Evolutionary conservation across 371 early-diverging fungal genomes (phyloP), one percentile per base, ranked within the genome.

Genomic region (Mortierella sp.): DNA sequence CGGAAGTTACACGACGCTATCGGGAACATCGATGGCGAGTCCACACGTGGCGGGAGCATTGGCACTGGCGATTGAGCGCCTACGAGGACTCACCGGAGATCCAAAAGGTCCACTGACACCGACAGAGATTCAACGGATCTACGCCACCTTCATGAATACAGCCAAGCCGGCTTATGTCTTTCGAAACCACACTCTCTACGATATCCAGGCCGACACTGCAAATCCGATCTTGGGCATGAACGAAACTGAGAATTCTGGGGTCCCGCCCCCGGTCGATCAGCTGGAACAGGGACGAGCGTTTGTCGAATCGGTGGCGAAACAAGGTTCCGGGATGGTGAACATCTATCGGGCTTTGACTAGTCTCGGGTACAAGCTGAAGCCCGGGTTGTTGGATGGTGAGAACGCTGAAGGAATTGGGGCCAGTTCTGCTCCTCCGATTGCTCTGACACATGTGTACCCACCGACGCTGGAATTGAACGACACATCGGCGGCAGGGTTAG

Each of bases 11-110:
- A 52, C 24, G 8, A 70, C 73, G 1, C 52, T 85, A 2, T 88
- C 88, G 19, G 91, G 92, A 22, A 90, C 89, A 14, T 89, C 89
- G 22, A 87, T 88, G 89, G 86, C 90, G 3, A 80, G 89, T 70
- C 93, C 93, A 1, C 91, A 91, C 58, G 74, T 90, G 3, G 83
- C 92, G 4, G 93, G 93, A 16, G 86, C 88, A 68, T 80, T 88
- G 11, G 93, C 93, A 10, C 80, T 92, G 53, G 84, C 71, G 2
- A 24, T 85, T 11, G 61, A 80, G 43, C 66, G 63, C 13, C 50
- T 39, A 11, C 70, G 74, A 4, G 43, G 22, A 26, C 31, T 77
- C 9, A 53, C 70, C 16, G 70, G 70, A 5, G 13, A 19, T 0
- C 19, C 11, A 24, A 24, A 10, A 4, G 29, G 7, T 1, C 16